phyloP scores from a whole-genome alignment of 805 yeast genomes.

The Saccharomycopsis amapae region DNA sequence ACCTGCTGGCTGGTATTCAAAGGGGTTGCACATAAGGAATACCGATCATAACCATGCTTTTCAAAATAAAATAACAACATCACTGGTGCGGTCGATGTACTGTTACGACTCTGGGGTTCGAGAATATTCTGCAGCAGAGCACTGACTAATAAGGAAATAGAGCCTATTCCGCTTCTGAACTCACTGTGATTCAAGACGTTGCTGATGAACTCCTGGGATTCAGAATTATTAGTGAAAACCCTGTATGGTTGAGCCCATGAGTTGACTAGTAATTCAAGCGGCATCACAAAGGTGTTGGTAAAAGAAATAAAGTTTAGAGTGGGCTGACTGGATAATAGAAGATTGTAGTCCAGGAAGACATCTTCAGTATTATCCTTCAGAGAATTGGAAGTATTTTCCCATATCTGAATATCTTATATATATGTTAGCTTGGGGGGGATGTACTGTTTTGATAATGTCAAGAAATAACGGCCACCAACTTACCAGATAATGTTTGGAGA shows the following conservation, averaged over 20 bases:
- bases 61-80: neutral
- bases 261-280: neutral
- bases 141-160: neutral
- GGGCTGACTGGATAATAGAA: neutral
- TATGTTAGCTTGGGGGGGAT: neutral
- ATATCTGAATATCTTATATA: neutral
- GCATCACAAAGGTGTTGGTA: neutral
- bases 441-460: too few relatives aligned
- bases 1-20: neutral
- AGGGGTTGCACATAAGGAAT: neutral
- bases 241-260: neutral
- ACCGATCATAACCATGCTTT: neutral
- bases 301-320: neutral
- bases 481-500: neutral
- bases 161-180: neutral
- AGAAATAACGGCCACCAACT: too few relatives aligned
- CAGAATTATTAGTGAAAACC: slow-evolving; percentile 1
- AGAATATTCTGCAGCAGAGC: too few relatives aligned
- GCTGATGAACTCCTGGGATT: neutral
- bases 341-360: neutral
- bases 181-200: neutral
- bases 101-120: too few relatives aligned
- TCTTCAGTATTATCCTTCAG: neutral
- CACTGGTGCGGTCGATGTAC: too few relatives aligned
- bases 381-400: neutral